These are phyloP conservation scores for Pezicula radicicola DNA, from an alignment of 2,329 filamentous ascomycete genomes.

Conservation along the genomic window DNA sequence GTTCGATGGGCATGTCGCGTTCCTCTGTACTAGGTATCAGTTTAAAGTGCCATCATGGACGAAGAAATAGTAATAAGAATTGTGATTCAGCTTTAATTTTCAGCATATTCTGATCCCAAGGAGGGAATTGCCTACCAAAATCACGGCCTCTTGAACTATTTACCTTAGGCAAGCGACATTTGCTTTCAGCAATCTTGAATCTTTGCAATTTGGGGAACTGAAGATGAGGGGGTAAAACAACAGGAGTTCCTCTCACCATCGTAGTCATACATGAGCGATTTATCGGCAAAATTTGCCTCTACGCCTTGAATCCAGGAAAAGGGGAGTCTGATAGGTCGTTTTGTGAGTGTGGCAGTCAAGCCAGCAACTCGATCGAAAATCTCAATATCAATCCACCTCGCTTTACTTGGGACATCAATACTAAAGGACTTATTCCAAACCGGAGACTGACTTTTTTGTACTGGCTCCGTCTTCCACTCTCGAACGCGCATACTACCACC, in stretches of 20 bases:
- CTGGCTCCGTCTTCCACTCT: constrained; percentile 12
- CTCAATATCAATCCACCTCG: constrained; percentile 14
- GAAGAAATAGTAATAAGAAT: neutral
- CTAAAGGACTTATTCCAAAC: constrained; percentile 15
- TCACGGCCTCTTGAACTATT: too few relatives aligned
- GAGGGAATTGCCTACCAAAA: too few relatives aligned
- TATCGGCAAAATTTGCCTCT: constrained; percentile 15
- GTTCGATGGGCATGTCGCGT: constrained; percentile 7
- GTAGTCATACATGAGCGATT: constrained; percentile 13
- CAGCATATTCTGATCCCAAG: too few relatives aligned
- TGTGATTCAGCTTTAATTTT: too few relatives aligned
- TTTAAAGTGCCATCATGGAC: neutral
- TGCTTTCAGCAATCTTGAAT: too few relatives aligned
- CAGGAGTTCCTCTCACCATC: constrained; percentile 8
- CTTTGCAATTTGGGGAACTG: too few relatives aligned
- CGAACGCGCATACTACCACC: constrained; percentile 2
- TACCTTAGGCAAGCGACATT: too few relatives aligned
- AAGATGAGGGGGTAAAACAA: too few relatives aligned
- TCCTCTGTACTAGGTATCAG: constrained; percentile 6
- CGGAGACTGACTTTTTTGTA: constrained; percentile 10
- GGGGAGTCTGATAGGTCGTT: constrained; percentile 7
- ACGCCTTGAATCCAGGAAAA: constrained; percentile 13
- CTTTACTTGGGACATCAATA: constrained; percentile 1
- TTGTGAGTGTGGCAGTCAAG: constrained; percentile 3
- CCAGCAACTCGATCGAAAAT: constrained; percentile 12